Base-by-base conservation (phyloP, 2,329 filamentous ascomycete species). In the Fusarium sarcochroum region DNA sequence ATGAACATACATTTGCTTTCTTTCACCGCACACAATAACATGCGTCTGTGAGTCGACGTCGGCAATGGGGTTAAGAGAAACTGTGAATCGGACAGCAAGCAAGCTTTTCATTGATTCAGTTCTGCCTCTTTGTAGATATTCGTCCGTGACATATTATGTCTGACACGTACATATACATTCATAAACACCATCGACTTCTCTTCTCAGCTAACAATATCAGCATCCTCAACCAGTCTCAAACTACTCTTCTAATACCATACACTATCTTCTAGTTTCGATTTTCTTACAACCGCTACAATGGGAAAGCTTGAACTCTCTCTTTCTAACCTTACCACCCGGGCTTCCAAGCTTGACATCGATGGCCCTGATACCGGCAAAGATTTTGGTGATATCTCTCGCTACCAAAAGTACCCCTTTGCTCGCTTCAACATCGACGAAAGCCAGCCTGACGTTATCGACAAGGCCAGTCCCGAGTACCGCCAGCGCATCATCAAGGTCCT, bases 401-500 rank as follows among this genome's bases (percentile, higher is more conserved):
- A 68, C 30, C 40, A 51, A 11, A 6, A 32, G 15, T 45, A 51
- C 27, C 65, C 65, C 3, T 69, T 40, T 23, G 30, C 49, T 49
- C 45, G 41, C 34, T 62, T 61, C 42, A n/a, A 42, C 21, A 3
- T n/a, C 7, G 25, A 32, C 13, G 40, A 46, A 25, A 21, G 14
- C 32, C 30, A 35, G 11, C 38, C 50, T 17, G 41, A 35, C 32
- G 13, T 23, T 0, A 9, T 46, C 17, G 32, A 70, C 25, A 70
- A 70, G 42, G 40, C 34, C 20, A 66, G 59, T 25, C 21, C 41
- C 21, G 45, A 70, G n/a, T 68, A 68, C 34, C 52, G 35, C 15
- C 34, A 44, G 15, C 63, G 68, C 14, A 13, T 52, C 15, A n/a
- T 15, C 13, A 27, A 53, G 27, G 44, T 56, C 14, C 17, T 70